These are phyloP conservation scores for Neofusicoccum sp. DNA, from an alignment of 2,329 filamentous ascomycete species.

Conservation along the genomic window DNA sequence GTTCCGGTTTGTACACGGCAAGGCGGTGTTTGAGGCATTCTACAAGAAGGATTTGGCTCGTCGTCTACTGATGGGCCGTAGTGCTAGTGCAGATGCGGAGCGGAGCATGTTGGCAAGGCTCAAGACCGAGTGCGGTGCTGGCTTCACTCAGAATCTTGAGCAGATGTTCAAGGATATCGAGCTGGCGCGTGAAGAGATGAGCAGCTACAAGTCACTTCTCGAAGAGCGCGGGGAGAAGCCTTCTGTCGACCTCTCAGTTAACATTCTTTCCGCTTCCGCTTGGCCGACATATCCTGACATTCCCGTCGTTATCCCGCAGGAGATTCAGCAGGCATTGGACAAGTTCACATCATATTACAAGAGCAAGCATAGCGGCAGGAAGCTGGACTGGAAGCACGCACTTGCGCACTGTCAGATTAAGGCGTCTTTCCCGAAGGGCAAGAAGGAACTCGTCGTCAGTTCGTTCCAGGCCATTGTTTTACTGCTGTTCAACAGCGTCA, in stretches of 20 bases:
- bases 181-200: slow-evolving; percentile 87
- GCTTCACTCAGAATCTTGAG: slow-evolving; percentile 95
- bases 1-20: slow-evolving; percentile 95
- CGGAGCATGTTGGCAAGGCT: slow-evolving; percentile 91
- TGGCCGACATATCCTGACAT: slow-evolving; percentile 91
- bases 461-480: slow-evolving; percentile 91
- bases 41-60: slow-evolving; percentile 97
- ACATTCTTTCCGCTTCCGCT: slow-evolving; percentile 82
- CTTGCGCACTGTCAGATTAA: slow-evolving; percentile 88
- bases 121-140: slow-evolving; percentile 83
- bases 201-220: slow-evolving; percentile 72
- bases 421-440: slow-evolving; percentile 73
- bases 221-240: slow-evolving; percentile 58
- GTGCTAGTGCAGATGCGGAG: slow-evolving; percentile 92
- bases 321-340: slow-evolving; percentile 72
- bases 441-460: slow-evolving; percentile 86
- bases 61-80: slow-evolving; percentile 84
- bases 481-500: slow-evolving; percentile 78
- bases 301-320: slow-evolving; percentile 69
- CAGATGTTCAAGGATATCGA: slow-evolving; percentile 99
- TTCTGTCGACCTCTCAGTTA: slow-evolving; percentile 74
- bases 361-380: slow-evolving; percentile 82
- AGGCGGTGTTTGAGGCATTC: slow-evolving; percentile 97
- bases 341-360: slow-evolving; percentile 86
- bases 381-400: slow-evolving; percentile 86